Evolutionary conservation across 1,284 basidiomycete genomes (phyloP), one percentile per base, ranked within the genome.

Genomic region (Microbotryum saponariae): DNA sequence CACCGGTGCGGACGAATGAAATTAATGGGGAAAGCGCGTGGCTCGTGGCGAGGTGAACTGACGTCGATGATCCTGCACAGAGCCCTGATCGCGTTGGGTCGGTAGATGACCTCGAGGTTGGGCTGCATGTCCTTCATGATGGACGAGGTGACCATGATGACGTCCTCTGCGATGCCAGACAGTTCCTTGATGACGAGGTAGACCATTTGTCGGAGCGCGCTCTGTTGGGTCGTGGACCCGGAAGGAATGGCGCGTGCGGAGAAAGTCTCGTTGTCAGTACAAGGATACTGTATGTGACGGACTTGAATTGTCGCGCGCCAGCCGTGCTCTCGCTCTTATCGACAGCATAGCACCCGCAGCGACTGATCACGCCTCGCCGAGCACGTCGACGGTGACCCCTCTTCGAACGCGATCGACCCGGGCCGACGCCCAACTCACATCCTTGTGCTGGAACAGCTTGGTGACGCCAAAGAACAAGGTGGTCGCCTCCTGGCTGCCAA

Each of bases 41-140:
- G 9, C 37, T 18, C 37, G 37, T 6, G 1, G 14, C 37, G 33
- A 5, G 46, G 9, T 18, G 21, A 23, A 81, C 91, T 74, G 76
- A 94, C 92, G 76, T 99, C 96, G 72, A 97, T 96, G 75, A 99
- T 94, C 62, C 92, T 83, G 77, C 91, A 93, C 20, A 99, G 82
- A 6, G 94, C 92, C 71, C 96, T 86, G 70, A 98, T 98, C 37
- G 96, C 89, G 76, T 99, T 98, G 47, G 96, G 91, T 62, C 96
- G 83, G 78, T 99, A 99, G 70, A 99, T 92, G 73, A 97, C 94
- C 76, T 98, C 96, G 56, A 92, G 88, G 76, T 97, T 97, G 56
- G 93, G 89, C 75, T 98, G 94, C 91, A 98, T 98, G 75, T 99
- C 94, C 81, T 98, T 98, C 93, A 97, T 97, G 77, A 99, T 98